Conservation (phyloP, 2,329 filamentous ascomycete genomes). For the Colletotrichum orbiculare region DNA sequence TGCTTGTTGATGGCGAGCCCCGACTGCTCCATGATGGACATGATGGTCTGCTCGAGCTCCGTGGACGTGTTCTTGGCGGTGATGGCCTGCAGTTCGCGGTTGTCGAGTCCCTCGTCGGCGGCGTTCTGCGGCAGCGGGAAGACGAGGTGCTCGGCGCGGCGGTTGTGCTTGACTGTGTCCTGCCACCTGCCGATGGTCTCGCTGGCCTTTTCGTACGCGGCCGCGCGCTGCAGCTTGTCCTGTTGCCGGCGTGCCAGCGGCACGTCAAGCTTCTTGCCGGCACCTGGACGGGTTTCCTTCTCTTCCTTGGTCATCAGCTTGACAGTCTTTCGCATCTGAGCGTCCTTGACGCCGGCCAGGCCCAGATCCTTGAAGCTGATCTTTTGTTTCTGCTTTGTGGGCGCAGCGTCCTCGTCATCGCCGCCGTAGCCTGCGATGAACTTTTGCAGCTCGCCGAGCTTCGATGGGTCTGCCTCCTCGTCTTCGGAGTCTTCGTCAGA, state of each 20-base stretch:
- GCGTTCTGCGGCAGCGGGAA: conserved; percentile 86
- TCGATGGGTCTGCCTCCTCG: conserved; percentile 60
- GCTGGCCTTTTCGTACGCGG: conserved; percentile 90
- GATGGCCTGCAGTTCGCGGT: conserved; percentile 73
- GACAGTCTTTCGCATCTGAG: conserved; percentile 80
- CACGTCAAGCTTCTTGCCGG: conserved; percentile 78
- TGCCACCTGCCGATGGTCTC: conserved; percentile 92
- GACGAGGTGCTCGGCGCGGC: conserved; percentile 87
- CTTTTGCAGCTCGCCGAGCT: conserved; percentile 73
- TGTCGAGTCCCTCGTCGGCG: conserved; percentile 68
- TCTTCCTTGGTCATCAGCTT: conserved; percentile 78
- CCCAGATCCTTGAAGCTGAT: conserved; percentile 81
- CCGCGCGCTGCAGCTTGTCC: conserved; percentile 82
- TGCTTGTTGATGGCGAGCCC: conserved; percentile 70
- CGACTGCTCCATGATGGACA: conserved; percentile 90
- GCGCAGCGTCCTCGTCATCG: conserved; percentile 59
- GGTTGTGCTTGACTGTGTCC: conserved; percentile 94
- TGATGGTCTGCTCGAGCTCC: conserved; percentile 86
- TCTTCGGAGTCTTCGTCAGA: conserved; percentile 62
- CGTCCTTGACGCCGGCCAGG: conserved; percentile 77
- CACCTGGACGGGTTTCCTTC: conserved; percentile 58
- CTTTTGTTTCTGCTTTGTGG: conserved; percentile 58
- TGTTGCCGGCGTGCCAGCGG: conserved; percentile 89
- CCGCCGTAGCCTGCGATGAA: conserved; percentile 77
- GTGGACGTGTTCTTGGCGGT: conserved; percentile 72